A percentile compares a stretch with the other conserved stretches of the same genome.
phyloP scores from a whole-genome alignment of 768 basidiomycete species.

The Pleurotus djamor region DNA sequence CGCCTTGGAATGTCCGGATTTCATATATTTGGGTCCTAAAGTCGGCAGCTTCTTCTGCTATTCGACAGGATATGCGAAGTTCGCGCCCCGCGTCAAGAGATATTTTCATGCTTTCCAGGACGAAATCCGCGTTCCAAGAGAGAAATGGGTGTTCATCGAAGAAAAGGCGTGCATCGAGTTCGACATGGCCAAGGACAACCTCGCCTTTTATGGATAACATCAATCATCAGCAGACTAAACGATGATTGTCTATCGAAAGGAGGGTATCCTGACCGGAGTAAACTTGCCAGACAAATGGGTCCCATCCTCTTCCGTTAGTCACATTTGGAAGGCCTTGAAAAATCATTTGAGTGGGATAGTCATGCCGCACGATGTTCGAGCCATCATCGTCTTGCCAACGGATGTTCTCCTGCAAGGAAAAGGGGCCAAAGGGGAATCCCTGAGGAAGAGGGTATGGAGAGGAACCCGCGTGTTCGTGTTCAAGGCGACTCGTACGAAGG shows the following conservation, averaged over 20 bases:
- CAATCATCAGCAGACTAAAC: too few species aligned
- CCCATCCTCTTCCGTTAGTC: neutral
- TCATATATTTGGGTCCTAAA: neutral
- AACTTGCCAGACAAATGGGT: neutral
- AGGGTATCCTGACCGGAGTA: neutral
- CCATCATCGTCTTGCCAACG: constrained; percentile 2
- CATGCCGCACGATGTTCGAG: neutral
- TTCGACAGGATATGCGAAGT: neutral
- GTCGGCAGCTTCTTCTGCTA: neutral
- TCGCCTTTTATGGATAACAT: neutral
- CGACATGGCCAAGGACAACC: constrained; percentile 1
- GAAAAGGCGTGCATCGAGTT: neutral
- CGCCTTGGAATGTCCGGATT: constrained; percentile 1
- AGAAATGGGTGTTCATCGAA: constrained; percentile 1
- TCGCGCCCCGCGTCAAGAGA: neutral
- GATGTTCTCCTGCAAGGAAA: neutral
- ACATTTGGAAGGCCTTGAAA: constrained; percentile 2
- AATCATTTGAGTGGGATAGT: neutral
- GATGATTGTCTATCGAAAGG: neutral
- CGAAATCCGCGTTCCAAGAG: constrained; percentile 2
- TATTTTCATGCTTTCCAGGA: neutral
- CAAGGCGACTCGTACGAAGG: neutral
- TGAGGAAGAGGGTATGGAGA: neutral
- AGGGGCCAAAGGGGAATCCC: constrained; percentile 1
- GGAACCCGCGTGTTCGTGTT: neutral